Conservation (phyloP, 257 asterid species). For the Nicotiana attenuata region DNA sequence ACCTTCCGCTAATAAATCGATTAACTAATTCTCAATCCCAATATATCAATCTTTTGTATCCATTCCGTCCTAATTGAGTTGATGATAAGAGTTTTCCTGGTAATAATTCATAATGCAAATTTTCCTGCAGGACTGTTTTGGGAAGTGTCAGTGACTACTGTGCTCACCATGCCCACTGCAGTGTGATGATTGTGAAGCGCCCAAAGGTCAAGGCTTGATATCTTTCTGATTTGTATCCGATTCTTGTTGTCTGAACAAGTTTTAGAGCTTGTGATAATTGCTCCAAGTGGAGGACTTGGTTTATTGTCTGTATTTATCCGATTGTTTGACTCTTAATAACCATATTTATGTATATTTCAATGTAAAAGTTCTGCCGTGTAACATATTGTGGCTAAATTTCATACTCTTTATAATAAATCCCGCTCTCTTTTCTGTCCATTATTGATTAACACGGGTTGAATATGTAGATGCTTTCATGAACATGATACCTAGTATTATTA, state of each 20-base stretch:
- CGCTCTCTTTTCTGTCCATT: not conserved
- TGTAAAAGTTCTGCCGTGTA: not conserved
- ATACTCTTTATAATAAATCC: not conserved
- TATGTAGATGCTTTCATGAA: not conserved
- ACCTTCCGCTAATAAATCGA: not conserved
- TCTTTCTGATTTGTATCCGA: not conserved
- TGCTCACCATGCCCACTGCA: slow-evolving; percentile 50
- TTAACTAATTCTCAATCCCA: not conserved
- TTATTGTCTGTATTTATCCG: not conserved
- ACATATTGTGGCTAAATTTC: not conserved
- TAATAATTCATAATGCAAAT: not conserved
- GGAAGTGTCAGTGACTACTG: slow-evolving; percentile 50
- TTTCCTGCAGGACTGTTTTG: slow-evolving; percentile 38
- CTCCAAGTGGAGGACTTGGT: not conserved
- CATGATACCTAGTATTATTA: not conserved
- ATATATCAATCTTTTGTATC: not conserved
- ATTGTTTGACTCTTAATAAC: not conserved
- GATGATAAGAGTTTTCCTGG: not conserved
- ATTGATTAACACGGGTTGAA: not conserved
- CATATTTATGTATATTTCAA: not conserved
- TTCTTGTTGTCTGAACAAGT: not conserved
- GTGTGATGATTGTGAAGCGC: slow-evolving; percentile 45
- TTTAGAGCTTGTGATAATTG: not conserved
- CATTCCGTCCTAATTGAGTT: not conserved
- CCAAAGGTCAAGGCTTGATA: slow-evolving; percentile 34